Evolutionary conservation across 2,329 filamentous ascomycete genomes (phyloP).

Genomic region (Fusarium gaditjirri): DNA sequence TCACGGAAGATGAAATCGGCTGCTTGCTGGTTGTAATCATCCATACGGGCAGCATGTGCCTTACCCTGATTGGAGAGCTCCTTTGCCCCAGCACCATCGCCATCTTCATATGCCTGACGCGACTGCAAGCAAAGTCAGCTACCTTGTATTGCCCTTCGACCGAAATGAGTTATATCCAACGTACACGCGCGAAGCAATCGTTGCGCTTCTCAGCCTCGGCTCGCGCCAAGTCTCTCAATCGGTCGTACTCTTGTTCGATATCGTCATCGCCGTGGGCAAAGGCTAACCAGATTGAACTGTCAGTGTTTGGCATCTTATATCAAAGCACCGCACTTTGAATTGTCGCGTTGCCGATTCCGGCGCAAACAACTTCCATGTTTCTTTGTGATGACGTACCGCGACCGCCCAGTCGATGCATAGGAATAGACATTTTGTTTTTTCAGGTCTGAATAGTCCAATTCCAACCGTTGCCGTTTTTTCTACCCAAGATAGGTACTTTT

Average conservation of each 20-base stretch:
- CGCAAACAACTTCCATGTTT: constrained; percentile 18
- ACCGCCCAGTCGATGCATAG: constrained; percentile 57
- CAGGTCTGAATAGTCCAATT: neutral
- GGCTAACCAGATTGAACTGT: constrained; percentile 59
- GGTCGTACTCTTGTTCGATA: constrained; percentile 89
- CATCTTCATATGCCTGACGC: constrained; percentile 81
- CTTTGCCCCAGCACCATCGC: constrained; percentile 87
- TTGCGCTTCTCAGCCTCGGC: constrained; percentile 82
- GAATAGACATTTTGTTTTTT: constrained; percentile 53
- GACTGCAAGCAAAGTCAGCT: constrained; percentile 57
- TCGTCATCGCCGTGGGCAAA: constrained; percentile 77
- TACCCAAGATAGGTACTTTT: neutral
- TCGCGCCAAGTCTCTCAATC: constrained; percentile 83
- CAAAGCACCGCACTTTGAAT: neutral
- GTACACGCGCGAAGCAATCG: constrained; percentile 78
- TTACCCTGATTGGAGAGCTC: constrained; percentile 87
- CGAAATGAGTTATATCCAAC: constrained; percentile 33
- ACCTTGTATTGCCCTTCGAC: neutral
- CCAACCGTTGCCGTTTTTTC: neutral
- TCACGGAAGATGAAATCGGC: constrained; percentile 95
- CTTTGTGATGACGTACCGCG: constrained; percentile 52
- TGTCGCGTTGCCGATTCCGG: constrained; percentile 14
- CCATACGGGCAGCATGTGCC: constrained; percentile 83
- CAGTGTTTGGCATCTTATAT: constrained; percentile 15
- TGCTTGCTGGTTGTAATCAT: constrained; percentile 89